Conservation (phyloP, 1,284 basidiomycete species). For the Naganishia cerealis region DNA sequence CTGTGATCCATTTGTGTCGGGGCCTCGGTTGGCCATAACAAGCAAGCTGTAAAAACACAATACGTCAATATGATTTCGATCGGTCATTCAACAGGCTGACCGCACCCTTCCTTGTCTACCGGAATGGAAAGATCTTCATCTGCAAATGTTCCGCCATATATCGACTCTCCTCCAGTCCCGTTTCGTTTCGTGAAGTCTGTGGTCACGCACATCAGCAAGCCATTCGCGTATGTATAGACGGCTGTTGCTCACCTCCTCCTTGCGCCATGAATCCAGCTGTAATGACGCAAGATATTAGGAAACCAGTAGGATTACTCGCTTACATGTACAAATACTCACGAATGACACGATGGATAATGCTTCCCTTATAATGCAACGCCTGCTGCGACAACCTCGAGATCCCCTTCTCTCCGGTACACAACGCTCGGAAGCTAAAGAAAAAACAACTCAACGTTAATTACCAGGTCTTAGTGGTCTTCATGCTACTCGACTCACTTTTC, state of each 20-base stretch:
- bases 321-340: conserved; percentile 40
- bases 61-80: neutral
- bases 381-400: conserved; percentile 63
- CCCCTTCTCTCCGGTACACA: conserved; percentile 85
- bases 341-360: conserved; percentile 75
- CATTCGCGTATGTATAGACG: conserved; percentile 5
- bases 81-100: neutral
- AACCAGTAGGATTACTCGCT: conserved; percentile 18
- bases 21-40: conserved; percentile 66
- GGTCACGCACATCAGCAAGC: conserved; percentile 55
- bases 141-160: conserved; percentile 51
- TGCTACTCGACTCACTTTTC: conserved; percentile 67
- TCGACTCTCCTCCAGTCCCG: conserved; percentile 58
- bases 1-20: conserved; percentile 61
- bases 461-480: conserved; percentile 2
- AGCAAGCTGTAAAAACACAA: conserved; percentile 48
- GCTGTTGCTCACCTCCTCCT: conserved; percentile 63
- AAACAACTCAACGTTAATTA: conserved; percentile 18
- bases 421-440: conserved; percentile 69
- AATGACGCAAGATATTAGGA: neutral
- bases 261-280: conserved; percentile 78
- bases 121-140: conserved; percentile 52
- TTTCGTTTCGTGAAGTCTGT: conserved; percentile 60
- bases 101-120: conserved; percentile 53
- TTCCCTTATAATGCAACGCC: conserved; percentile 78